Evolutionary conservation across 1,284 basidiomycete genomes (phyloP).

Genomic region (Xanthoconium separans): DNA sequence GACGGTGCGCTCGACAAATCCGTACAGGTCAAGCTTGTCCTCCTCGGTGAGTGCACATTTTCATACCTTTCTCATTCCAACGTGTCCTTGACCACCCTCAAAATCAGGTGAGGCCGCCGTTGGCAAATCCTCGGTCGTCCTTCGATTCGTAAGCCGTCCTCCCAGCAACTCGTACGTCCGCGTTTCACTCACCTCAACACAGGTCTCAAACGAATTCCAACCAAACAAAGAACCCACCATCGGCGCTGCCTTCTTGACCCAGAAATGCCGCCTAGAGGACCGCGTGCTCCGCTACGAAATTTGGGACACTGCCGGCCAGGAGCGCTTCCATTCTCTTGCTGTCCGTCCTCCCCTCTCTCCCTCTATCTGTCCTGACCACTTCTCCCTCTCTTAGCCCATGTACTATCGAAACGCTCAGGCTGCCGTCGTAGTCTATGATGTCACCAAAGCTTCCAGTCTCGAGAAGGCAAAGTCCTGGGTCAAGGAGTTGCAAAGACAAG

Average conservation of each 20-base stretch:
- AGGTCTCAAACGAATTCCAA: conserved; percentile 94
- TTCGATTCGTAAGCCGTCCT: conserved; percentile 81
- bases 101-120: conserved; percentile 92
- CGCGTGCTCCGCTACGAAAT: conserved; percentile 94
- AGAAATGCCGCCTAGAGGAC: conserved; percentile 90
- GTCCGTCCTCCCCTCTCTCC: conserved; percentile 42
- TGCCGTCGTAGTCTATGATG: conserved; percentile 97
- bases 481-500: conserved; percentile 98
- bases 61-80: background rate
- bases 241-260: conserved; percentile 91
- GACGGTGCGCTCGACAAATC: conserved; percentile 64
- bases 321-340: conserved; percentile 91
- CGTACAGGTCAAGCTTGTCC: conserved; percentile 62
- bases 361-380: conserved; percentile 5
- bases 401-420: conserved; percentile 99
- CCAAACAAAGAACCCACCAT: conserved; percentile 98
- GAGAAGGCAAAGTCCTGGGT: conserved; percentile 99
- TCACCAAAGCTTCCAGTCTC: conserved; percentile 90
- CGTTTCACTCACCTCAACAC: conserved; percentile 1
- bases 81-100: background rate
- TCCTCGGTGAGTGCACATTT: conserved; percentile 44
- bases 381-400: conserved; percentile 69
- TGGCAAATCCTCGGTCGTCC: conserved; percentile 98
- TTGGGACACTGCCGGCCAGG: conserved; percentile 95
- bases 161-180: background rate